phyloP scores from a whole-genome alignment of 257 asterid species.

The Solanum lycopersicoides region DNA sequence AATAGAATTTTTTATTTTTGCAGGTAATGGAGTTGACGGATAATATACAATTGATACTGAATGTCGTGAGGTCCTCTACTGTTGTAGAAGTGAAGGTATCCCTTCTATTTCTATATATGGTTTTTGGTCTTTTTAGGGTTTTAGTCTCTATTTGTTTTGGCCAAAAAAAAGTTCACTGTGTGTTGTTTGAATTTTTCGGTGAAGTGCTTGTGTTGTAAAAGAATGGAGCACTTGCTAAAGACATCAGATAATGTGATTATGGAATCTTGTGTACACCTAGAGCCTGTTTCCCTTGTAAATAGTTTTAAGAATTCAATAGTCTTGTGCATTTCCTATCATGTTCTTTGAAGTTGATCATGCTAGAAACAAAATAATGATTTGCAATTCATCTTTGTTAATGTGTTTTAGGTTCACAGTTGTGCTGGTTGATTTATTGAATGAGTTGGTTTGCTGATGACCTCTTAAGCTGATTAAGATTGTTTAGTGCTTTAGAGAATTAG shows the following conservation, averaged over 20 bases:
- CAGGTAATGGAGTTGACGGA: constrained; percentile 58
- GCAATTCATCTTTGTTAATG: neutral
- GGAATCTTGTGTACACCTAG: neutral
- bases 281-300: neutral
- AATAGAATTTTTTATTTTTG: neutral
- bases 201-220: neutral
- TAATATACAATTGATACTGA: constrained; percentile 45
- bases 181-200: neutral
- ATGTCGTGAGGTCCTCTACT: constrained; percentile 43
- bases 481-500: neutral
- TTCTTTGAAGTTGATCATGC: neutral
- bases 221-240: neutral
- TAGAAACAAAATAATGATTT: neutral
- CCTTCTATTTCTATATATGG: neutral
- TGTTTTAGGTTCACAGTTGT: neutral
- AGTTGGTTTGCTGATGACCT: neutral
- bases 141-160: neutral
- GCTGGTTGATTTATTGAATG: neutral
- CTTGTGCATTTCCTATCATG: neutral
- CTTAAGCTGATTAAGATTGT: neutral
- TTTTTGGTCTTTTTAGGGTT: neutral
- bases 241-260: neutral
- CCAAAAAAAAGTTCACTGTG: neutral
- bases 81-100: constrained; percentile 68
- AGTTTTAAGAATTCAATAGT: neutral